Evolutionary conservation across 352 stramenopile species (phyloP).

Genomic region (Phytophthora vignae): DNA sequence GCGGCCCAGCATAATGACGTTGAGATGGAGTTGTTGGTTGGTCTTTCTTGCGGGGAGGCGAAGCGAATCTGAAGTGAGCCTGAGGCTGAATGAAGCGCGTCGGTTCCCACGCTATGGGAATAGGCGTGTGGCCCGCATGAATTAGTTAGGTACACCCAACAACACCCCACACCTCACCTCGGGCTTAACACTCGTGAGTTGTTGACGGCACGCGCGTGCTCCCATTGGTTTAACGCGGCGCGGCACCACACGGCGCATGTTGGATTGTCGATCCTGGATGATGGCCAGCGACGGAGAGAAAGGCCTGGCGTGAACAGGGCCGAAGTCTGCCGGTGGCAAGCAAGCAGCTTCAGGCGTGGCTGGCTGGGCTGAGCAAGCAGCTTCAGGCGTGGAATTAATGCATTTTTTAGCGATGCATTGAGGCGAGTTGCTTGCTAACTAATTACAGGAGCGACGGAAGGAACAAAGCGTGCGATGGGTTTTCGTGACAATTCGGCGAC

Average conservation of each 20-base stretch:
- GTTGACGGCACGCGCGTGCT: not conserved
- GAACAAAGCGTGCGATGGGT: too few relatives aligned
- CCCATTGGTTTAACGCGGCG: not conserved
- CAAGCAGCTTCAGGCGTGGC: not conserved
- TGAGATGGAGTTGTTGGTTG: not conserved
- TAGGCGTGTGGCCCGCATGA: not conserved
- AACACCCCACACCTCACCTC: not conserved
- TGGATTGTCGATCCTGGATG: not conserved
- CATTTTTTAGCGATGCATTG: too few relatives aligned
- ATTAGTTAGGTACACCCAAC: not conserved
- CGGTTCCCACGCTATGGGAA: not conserved
- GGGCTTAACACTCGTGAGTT: not conserved
- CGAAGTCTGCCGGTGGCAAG: not conserved
- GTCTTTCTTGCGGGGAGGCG: not conserved
- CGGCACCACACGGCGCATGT: too few relatives aligned
- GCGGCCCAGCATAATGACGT: conserved; percentile 22
- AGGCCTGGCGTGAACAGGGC: not conserved
- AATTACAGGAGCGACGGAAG: too few relatives aligned
- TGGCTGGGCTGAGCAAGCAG: not conserved
- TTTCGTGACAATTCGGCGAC: too few relatives aligned
- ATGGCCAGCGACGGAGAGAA: not conserved
- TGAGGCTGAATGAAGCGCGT: not conserved
- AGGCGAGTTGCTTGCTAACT: too few relatives aligned
- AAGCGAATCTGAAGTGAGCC: not conserved
- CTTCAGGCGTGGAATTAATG: too few relatives aligned